Conservation (phyloP, 208 protist species). For the Trichomonas tenax region DNA sequence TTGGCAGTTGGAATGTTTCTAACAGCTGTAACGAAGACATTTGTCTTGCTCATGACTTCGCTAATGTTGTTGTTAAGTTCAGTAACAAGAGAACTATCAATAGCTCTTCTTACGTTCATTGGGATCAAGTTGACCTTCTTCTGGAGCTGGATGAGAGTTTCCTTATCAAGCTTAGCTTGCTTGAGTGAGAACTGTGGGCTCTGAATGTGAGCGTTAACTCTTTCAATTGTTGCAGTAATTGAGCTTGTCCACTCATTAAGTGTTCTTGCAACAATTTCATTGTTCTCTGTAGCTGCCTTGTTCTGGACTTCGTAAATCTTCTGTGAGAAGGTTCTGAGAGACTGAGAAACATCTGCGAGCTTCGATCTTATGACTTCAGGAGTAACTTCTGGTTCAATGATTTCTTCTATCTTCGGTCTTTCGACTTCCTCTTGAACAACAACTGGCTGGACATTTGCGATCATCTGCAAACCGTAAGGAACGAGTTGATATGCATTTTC, state of each 20-base stretch:
- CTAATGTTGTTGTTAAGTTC: background rate
- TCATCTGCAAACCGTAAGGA: background rate
- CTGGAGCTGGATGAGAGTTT: background rate
- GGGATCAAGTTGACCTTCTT: background rate
- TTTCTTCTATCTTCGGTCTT: background rate
- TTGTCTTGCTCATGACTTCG: background rate
- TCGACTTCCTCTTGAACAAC: background rate
- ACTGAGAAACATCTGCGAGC: background rate
- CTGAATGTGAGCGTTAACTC: background rate
- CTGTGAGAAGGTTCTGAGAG: background rate
- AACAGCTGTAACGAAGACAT: background rate
- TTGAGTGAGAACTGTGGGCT: background rate
- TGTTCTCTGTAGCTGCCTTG: background rate
- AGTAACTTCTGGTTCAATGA: background rate
- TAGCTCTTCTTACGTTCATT: background rate
- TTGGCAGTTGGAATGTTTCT: background rate
- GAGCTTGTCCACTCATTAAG: background rate
- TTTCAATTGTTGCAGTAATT: background rate
- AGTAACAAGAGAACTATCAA: background rate
- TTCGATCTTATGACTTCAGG: background rate
- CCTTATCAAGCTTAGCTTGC: background rate
- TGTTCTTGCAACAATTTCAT: background rate
- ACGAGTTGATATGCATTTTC: background rate
- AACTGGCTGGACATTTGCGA: background rate
- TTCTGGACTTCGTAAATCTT: background rate